Conservation (phyloP, 805 yeast genomes). For the Myxozyma nipponensis region DNA sequence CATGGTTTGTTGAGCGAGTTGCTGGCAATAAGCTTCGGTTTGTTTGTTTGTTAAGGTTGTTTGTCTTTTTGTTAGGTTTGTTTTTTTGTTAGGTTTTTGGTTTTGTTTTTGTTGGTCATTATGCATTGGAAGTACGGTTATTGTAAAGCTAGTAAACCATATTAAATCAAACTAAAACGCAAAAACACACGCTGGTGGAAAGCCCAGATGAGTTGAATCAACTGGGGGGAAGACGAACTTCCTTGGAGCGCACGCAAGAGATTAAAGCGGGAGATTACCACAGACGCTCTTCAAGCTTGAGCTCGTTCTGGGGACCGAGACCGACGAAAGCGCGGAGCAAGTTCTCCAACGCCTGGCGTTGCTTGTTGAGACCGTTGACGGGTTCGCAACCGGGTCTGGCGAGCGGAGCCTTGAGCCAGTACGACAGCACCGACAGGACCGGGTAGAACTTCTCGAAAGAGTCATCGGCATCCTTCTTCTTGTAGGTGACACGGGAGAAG, state of each 20-base stretch:
- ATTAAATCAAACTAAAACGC: not conserved
- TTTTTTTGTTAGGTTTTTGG: not conserved
- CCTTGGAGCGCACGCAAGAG: not conserved
- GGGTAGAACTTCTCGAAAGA: conserved; percentile 70
- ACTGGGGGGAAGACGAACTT: not conserved
- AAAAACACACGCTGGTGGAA: not conserved
- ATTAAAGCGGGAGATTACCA: conserved; percentile 13
- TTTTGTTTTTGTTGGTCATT: not conserved
- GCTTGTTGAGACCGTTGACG: conserved; percentile 91
- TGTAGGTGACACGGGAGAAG: conserved; percentile 79
- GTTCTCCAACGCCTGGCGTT: conserved; percentile 88
- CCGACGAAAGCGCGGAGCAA: conserved; percentile 86
- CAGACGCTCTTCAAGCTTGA: conserved; percentile 88
- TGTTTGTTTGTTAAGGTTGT: not conserved
- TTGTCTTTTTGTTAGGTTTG: not conserved
- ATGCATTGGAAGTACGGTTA: not conserved
- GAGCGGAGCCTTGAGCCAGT: conserved; percentile 96
- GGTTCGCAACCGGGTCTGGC: conserved; percentile 87
- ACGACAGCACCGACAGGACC: conserved; percentile 78
- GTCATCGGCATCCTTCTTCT: conserved; percentile 46
- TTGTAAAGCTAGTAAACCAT: not conserved
- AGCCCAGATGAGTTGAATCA: not conserved
- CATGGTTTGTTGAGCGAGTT: too few relatives aligned
- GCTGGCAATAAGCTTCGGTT: too few relatives aligned
- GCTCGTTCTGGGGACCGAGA: conserved; percentile 81